Percentiles rank a stretch among this genome's conserved stretches.
Evolutionary conservation across 169 alveolate genomes (phyloP).

Genomic region (Condylostoma magnum): DNA sequence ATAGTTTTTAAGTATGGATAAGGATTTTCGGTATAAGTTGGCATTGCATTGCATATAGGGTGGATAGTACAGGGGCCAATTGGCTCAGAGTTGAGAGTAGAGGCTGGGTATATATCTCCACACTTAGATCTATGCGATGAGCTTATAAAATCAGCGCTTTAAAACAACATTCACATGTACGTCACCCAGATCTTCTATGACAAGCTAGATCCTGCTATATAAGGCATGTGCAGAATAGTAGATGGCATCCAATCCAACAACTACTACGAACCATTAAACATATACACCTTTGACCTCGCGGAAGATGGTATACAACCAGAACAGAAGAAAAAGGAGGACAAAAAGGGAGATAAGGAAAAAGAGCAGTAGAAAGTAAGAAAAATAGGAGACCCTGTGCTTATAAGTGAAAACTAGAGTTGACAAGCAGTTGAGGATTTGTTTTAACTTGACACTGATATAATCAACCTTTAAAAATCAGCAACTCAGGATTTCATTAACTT

Average conservation of each 20-base stretch:
- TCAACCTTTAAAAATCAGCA: background rate
- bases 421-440: too few relatives aligned
- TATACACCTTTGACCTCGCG: too few relatives aligned
- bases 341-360: too few relatives aligned
- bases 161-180: conserved; percentile 28
- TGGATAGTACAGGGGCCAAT: conserved; percentile 72
- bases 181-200: conserved; percentile 45
- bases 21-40: conserved; percentile 52
- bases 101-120: conserved; percentile 65
- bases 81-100: conserved; percentile 71
- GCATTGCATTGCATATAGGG: conserved; percentile 67
- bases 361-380: too few relatives aligned
- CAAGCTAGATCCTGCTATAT: conserved; percentile 35
- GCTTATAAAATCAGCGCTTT: conserved; percentile 35
- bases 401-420: too few relatives aligned
- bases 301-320: too few relatives aligned
- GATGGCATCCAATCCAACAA: conserved; percentile 35
- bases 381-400: too few relatives aligned
- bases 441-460: too few relatives aligned
- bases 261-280: conserved; percentile 20
- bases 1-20: conserved; percentile 23
- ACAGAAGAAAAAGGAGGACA: too few relatives aligned
- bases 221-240: conserved; percentile 38
- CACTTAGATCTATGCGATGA: conserved; percentile 41
- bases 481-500: background rate